Base-by-base conservation (phyloP, 2,329 filamentous ascomycete genomes). In the Fusarium nematophilum region DNA sequence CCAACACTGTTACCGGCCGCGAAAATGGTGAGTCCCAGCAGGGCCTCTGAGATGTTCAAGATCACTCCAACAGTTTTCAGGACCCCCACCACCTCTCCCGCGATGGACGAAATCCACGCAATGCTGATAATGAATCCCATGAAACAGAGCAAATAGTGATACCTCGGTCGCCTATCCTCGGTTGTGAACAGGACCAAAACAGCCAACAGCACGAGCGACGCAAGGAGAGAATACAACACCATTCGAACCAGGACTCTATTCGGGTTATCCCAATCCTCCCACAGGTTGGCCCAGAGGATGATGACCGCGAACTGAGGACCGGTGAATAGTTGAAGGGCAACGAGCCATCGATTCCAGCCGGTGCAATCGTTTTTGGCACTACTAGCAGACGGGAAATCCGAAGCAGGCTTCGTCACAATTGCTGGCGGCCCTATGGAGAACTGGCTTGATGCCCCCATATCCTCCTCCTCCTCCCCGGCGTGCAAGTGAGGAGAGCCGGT, bases 101-200 rank as follows among this genome's bases (percentile, higher is more conserved):
- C 94, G 66, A 99, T 93, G 2, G 92, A 95, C 31, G 92, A 95
- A 67, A 98, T 97, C 95, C 96, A 99, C 18, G 92, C 90, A 53
- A 98, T 95, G 59, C 90, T 88, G 54, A 98, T 96, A 8, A 90
- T 80, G 71, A 99, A 99, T 6, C 96, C 95, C 29, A 96, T 79
- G 69, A 97, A 92, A 71, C 93, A 96, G 38, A 98, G 82, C 18
- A 94, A 71, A 42, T 89, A 89, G 55, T 93, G 90, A 74, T 91
- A 91, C 60, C 83, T 86, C 0, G 91, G 90, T 25, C 89, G 87
- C 27, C 82, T 83, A 43, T 86, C 80, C 7, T 89, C 82, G 1
- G 84, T 85, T 0, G 93, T 96, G 15, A 88, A 88, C 4, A 86
- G 57, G 3, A 96, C 77, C 10, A 98, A 78, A 3, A 89, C 71